A percentile compares a stretch with the other conserved stretches of the same genome.
These are phyloP conservation scores for Ehretia macrophylla DNA, from an alignment of 257 asterid genomes.

Conservation along the genomic window DNA sequence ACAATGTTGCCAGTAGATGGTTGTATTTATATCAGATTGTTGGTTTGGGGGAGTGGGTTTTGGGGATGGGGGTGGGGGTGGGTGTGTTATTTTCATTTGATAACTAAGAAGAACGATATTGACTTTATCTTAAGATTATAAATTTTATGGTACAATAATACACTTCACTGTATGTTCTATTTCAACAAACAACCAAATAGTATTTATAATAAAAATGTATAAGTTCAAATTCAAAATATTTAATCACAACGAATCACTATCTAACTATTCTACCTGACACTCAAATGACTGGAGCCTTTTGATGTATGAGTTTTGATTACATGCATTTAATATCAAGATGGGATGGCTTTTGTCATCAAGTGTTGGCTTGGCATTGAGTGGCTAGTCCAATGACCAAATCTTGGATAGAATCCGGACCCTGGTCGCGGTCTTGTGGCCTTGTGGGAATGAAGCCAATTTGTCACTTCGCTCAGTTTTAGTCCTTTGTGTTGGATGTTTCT, in stretches of 20 bases:
- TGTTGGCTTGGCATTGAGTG: conserved; percentile 36
- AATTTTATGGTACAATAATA: no score
- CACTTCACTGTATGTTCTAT: no score
- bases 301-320: conserved; percentile 9
- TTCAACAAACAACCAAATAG: no score
- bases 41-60: neutral
- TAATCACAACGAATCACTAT: no score
- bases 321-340: conserved; percentile 28
- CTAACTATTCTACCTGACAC: no score
- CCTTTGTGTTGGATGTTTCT: conserved; percentile 23
- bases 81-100: no score
- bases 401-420: conserved; percentile 27
- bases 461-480: conserved; percentile 41
- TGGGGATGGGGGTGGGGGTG: no score
- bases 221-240: no score
- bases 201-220: no score
- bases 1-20: neutral
- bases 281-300: neutral
- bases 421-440: conserved; percentile 26
- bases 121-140: no score
- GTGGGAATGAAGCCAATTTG: conserved; percentile 48
- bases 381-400: conserved; percentile 32
- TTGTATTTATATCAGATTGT: neutral
- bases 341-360: conserved; percentile 38
- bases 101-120: no score